phyloP scores from a whole-genome alignment of 805 yeast species.

The Diddensiella santjacobensis region DNA sequence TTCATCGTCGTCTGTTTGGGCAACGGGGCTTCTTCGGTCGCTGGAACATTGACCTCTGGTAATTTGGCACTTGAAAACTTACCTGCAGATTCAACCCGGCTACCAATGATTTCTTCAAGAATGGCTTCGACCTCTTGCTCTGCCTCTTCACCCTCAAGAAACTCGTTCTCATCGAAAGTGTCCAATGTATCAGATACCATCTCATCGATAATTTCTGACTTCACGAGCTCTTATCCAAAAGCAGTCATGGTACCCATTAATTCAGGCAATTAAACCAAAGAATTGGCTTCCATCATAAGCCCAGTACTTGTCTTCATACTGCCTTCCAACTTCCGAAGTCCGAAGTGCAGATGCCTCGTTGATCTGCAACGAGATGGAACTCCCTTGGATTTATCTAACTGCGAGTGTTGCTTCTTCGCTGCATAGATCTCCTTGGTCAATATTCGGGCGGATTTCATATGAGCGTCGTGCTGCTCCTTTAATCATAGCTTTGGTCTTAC shows the following conservation, averaged over 20 bases:
- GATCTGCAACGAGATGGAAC: conserved; percentile 79
- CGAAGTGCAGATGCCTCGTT: conserved; percentile 90
- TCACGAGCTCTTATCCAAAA: conserved; percentile 76
- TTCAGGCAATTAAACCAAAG: conserved; percentile 72
- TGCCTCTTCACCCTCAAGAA: conserved; percentile 36
- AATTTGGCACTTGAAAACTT: conserved; percentile 33
- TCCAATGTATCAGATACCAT: conserved; percentile 93
- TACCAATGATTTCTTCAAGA: conserved; percentile 38
- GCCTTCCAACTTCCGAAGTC: conserved; percentile 74
- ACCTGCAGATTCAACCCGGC: conserved; percentile 48
- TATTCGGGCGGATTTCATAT: conserved; percentile 65
- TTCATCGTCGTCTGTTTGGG: conserved; percentile 58
- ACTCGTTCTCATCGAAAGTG: conserved; percentile 58
- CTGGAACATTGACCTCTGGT: conserved; percentile 19
- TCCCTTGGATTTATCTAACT: conserved; percentile 77
- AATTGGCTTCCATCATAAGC: conserved; percentile 85
- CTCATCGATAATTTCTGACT: conserved; percentile 70
- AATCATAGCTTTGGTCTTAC: conserved; percentile 74
- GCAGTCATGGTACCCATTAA: conserved; percentile 79
- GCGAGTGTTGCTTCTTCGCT: conserved; percentile 65
- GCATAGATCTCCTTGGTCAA: conserved; percentile 80
- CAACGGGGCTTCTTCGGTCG: conserved; percentile 24
- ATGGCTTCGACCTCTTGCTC: conserved; percentile 39
- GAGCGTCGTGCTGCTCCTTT: conserved; percentile 71
- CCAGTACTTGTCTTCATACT: conserved; percentile 74